These are phyloP conservation scores for Amauroascus niger DNA, from an alignment of 2,329 filamentous ascomycete genomes.

Conservation along the genomic window DNA sequence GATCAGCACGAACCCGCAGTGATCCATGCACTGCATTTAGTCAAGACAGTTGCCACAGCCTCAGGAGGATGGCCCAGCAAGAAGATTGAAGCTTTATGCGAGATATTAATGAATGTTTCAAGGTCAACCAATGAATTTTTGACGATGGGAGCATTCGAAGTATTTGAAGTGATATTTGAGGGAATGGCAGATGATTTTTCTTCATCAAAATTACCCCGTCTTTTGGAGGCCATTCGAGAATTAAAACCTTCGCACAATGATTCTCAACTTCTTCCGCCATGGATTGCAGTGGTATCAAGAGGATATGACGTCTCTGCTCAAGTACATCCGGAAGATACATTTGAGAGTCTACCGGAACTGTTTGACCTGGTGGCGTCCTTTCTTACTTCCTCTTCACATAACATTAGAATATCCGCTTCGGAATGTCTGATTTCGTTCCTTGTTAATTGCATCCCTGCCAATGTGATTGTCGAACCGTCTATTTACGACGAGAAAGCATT, in stretches of 20 bases:
- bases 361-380: slow-evolving; percentile 74
- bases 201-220: slow-evolving; percentile 75
- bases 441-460: slow-evolving; percentile 75
- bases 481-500: slow-evolving; percentile 85
- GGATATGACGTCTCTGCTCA: slow-evolving; percentile 91
- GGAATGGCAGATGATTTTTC: slow-evolving; percentile 81
- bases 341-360: slow-evolving; percentile 75
- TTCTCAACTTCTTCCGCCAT: slow-evolving; percentile 85
- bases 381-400: slow-evolving; percentile 76
- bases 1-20: slow-evolving; percentile 65
- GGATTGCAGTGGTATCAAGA: slow-evolving; percentile 90
- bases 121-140: slow-evolving; percentile 88
- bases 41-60: slow-evolving; percentile 77
- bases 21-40: slow-evolving; percentile 83
- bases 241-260: slow-evolving; percentile 86
- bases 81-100: slow-evolving; percentile 87
- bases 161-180: slow-evolving; percentile 94
- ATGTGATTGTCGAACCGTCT: slow-evolving; percentile 76
- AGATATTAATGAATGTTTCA: slow-evolving; percentile 78
- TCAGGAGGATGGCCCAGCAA: slow-evolving; percentile 93
- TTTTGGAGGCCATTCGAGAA: slow-evolving; percentile 86
- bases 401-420: slow-evolving; percentile 87
- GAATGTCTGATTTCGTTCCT: slow-evolving; percentile 92
- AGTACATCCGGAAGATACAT: slow-evolving; percentile 80
- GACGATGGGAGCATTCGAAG: slow-evolving; percentile 91